phyloP scores from a whole-genome alignment of 2,329 filamentous ascomycete genomes.

The Magnaporthales sp. region DNA sequence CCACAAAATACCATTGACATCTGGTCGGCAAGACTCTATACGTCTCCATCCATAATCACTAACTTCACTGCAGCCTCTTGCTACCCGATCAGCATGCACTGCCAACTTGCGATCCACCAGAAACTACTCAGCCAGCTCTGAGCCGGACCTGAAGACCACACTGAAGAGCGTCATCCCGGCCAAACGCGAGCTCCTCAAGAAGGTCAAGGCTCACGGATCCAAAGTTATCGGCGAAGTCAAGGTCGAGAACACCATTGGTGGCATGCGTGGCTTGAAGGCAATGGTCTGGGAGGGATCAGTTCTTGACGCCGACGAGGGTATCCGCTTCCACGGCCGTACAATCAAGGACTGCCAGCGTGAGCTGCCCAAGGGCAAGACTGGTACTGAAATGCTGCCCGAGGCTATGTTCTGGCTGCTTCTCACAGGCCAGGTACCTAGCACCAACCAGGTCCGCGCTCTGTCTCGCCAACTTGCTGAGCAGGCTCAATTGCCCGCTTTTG shows the following conservation, averaged over 20 bases:
- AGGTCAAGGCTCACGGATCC: constrained; percentile 77
- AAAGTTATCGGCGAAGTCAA: constrained; percentile 88
- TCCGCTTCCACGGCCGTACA: constrained; percentile 93
- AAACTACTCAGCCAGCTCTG: constrained; percentile 64
- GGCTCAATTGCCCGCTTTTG: constrained; percentile 71
- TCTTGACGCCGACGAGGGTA: constrained; percentile 91
- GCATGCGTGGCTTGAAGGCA: constrained; percentile 94
- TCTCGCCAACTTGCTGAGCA: constrained; percentile 84
- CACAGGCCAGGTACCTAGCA: constrained; percentile 83
- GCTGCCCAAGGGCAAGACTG: constrained; percentile 83
- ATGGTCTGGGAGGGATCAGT: constrained; percentile 99
- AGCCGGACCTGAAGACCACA: constrained; percentile 83
- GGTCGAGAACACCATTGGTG: constrained; percentile 87
- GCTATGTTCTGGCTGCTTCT: constrained; percentile 99
- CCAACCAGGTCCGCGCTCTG: constrained; percentile 70
- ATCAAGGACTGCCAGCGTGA: constrained; percentile 97
- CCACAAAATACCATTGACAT: background rate
- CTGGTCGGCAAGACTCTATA: background rate
- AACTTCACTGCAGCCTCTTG: constrained; percentile 3
- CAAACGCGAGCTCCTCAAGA: constrained; percentile 88
- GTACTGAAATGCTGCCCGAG: constrained; percentile 96
- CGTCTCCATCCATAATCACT: background rate
- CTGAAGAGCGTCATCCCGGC: constrained; percentile 78
- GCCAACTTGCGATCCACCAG: constrained; percentile 27
- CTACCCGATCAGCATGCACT: constrained; percentile 5